Conservation (phyloP, 2,329 filamentous ascomycete genomes). For the Cercospora sesami region DNA sequence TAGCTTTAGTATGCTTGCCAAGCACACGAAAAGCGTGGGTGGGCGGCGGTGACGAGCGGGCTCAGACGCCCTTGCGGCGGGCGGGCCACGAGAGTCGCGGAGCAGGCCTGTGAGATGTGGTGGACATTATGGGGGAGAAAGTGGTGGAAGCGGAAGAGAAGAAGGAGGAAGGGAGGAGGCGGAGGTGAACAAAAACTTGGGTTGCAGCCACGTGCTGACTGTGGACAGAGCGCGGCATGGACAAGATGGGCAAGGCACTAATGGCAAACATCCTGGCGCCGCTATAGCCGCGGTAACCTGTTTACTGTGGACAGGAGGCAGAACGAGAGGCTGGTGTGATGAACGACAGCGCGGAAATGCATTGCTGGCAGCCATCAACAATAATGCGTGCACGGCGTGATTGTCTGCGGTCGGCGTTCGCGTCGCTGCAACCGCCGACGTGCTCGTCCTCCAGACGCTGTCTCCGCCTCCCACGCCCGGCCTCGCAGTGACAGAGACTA, state of each 20-base stretch:
- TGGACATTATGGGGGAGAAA: slow-evolving; percentile 32
- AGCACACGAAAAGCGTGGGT: slow-evolving; percentile 18
- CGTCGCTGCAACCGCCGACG: neutral
- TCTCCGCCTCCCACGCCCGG: neutral
- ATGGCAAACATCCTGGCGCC: neutral
- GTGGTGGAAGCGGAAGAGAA: neutral
- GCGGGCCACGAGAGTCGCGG: slow-evolving; percentile 48
- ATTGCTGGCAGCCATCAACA: neutral
- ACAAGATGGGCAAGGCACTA: neutral
- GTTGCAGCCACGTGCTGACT: slow-evolving; percentile 1
- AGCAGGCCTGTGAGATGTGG: slow-evolving; percentile 34
- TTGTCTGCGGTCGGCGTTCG: neutral
- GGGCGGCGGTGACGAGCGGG: slow-evolving; percentile 28
- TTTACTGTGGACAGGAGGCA: neutral
- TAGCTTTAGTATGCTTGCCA: slow-evolving; percentile 16
- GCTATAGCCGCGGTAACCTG: neutral
- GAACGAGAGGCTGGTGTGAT: neutral
- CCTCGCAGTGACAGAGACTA: neutral
- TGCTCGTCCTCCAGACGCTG: neutral
- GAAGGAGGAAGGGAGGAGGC: neutral
- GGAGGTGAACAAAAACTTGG: slow-evolving; percentile 5
- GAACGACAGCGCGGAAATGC: neutral
- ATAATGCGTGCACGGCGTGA: too few species aligned
- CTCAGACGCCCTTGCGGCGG: slow-evolving; percentile 54
- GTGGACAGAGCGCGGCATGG: slow-evolving; percentile 1